Percentiles rank a stretch among this genome's conserved stretches.
These are phyloP conservation scores for Neurospora cerealis DNA, from an alignment of 495 filamentous ascomycete genomes.

Conservation along the genomic window DNA sequence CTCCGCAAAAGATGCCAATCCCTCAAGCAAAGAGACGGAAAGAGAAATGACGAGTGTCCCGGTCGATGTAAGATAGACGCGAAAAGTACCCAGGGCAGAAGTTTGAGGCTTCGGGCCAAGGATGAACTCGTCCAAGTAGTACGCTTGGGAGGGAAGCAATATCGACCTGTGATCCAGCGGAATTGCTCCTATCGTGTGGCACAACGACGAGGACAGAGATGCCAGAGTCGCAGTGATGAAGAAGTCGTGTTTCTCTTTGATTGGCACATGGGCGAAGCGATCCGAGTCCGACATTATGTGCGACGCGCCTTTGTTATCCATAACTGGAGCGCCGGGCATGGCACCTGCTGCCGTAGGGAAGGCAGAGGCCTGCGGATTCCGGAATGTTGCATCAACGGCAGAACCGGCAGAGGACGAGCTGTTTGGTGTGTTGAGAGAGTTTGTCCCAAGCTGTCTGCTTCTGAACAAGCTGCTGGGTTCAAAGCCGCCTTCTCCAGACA, in stretches of 20 bases:
- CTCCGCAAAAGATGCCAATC: slow-evolving; percentile 29
- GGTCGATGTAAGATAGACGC: slow-evolving; percentile 38
- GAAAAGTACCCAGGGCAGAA: slow-evolving; percentile 33
- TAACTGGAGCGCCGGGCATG: neutral
- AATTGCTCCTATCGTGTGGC: slow-evolving; percentile 29
- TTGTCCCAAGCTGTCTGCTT: slow-evolving; percentile 24
- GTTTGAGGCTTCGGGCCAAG: slow-evolving; percentile 11
- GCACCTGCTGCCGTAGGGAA: slow-evolving; percentile 1
- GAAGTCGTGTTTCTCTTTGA: slow-evolving; percentile 30
- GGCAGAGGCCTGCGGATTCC: slow-evolving; percentile 12
- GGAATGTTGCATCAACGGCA: slow-evolving; percentile 27
- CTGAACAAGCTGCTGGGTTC: slow-evolving; percentile 36
- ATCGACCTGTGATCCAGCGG: slow-evolving; percentile 32
- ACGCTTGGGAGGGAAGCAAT: slow-evolving; percentile 22
- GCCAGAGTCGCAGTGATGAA: slow-evolving; percentile 36
- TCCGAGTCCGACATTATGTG: slow-evolving; percentile 12
- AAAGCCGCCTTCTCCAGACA: slow-evolving; percentile 35
- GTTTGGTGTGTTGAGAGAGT: slow-evolving; percentile 34
- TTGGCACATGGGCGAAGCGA: slow-evolving; percentile 17
- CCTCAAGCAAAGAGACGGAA: slow-evolving; percentile 28
- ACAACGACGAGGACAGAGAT: slow-evolving; percentile 34
- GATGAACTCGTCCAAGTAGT: slow-evolving; percentile 15
- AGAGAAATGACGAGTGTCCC: slow-evolving; percentile 36
- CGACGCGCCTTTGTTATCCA: slow-evolving; percentile 22
- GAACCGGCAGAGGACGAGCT: slow-evolving; percentile 40